Evolutionary conservation across 768 basidiomycete species (phyloP).

Genomic region (Hygrophoropsis aurantiaca): DNA sequence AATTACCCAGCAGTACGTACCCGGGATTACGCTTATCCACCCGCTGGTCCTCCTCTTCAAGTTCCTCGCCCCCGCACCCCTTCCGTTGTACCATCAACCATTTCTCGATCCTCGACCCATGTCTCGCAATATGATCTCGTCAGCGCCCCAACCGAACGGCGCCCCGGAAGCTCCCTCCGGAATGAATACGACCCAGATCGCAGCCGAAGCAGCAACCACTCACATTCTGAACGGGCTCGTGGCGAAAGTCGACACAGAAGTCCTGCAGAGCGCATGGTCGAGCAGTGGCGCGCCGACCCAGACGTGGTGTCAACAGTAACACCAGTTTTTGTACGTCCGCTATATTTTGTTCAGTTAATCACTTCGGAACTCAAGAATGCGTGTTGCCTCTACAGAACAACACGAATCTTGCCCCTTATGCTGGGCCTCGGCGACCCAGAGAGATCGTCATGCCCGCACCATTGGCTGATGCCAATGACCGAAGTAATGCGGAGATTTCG

Average conservation of each 20-base stretch:
- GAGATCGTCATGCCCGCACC: conserved; percentile 30
- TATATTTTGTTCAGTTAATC: too few relatives aligned
- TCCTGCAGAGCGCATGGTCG: conserved; percentile 24
- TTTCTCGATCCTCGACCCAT: conserved; percentile 28
- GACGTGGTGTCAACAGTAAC: conserved; percentile 17
- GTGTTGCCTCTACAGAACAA: too few relatives aligned
- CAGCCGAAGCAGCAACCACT: conserved; percentile 13
- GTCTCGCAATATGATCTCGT: conserved; percentile 32
- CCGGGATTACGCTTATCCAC: conserved; percentile 30
- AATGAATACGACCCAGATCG: conserved; percentile 21
- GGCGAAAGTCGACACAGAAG: conserved; percentile 24
- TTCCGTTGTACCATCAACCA: conserved; percentile 13
- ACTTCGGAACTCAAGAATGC: too few relatives aligned
- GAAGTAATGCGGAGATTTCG: conserved; percentile 8
- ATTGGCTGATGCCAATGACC: conserved; percentile 18
- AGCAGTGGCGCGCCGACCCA: conserved; percentile 31
- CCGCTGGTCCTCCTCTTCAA: conserved; percentile 7
- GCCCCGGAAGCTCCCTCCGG: conserved; percentile 20
- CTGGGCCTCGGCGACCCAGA: conserved; percentile 27
- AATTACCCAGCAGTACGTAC: conserved; percentile 20
- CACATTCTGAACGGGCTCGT: too few relatives aligned
- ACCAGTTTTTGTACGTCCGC: neutral
- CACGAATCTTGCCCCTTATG: too few relatives aligned
- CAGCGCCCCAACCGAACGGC: conserved; percentile 19
- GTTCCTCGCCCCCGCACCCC: conserved; percentile 16